Conservation (phyloP, 2,329 filamentous ascomycete species). For the Penicillium sp. region DNA sequence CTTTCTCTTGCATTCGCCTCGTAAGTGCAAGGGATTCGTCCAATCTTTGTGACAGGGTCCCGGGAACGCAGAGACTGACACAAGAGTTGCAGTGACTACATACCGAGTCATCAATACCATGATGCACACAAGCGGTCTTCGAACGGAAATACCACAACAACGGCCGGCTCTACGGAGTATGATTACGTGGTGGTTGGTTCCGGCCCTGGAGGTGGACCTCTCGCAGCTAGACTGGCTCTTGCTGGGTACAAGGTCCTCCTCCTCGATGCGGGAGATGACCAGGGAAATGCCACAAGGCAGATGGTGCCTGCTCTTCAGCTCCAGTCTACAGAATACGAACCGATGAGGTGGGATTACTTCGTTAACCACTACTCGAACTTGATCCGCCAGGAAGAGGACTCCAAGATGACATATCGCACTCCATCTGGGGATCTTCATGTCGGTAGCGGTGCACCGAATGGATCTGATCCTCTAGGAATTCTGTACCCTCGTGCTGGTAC, state of each 20-base stretch:
- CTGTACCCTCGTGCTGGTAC: conserved; percentile 58
- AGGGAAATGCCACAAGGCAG: conserved; percentile 52
- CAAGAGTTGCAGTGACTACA: conserved; percentile 4
- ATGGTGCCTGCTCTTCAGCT: conserved; percentile 57
- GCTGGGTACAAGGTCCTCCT: conserved; percentile 62
- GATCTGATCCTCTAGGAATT: conserved; percentile 52
- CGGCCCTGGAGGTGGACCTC: conserved; percentile 59
- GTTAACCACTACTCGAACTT: conserved; percentile 62
- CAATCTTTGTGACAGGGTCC: not conserved
- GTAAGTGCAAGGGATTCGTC: conserved; percentile 5
- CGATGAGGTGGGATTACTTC: conserved; percentile 63
- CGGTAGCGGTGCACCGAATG: conserved; percentile 53
- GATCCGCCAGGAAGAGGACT: conserved; percentile 54
- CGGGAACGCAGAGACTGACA: not conserved
- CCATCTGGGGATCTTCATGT: conserved; percentile 54
- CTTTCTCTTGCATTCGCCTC: conserved; percentile 13
- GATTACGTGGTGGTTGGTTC: conserved; percentile 65
- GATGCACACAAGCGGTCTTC: conserved; percentile 7
- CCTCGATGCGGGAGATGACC: conserved; percentile 61
- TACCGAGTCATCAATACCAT: conserved; percentile 5
- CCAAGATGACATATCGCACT: conserved; percentile 59
- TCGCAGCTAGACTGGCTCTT: conserved; percentile 60
- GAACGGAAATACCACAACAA: not conserved
- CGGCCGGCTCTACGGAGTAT: conserved; percentile 41
- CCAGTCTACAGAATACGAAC: conserved; percentile 55